Conservation (phyloP, 495 filamentous ascomycete genomes). For the Achaetomiella virescens region DNA sequence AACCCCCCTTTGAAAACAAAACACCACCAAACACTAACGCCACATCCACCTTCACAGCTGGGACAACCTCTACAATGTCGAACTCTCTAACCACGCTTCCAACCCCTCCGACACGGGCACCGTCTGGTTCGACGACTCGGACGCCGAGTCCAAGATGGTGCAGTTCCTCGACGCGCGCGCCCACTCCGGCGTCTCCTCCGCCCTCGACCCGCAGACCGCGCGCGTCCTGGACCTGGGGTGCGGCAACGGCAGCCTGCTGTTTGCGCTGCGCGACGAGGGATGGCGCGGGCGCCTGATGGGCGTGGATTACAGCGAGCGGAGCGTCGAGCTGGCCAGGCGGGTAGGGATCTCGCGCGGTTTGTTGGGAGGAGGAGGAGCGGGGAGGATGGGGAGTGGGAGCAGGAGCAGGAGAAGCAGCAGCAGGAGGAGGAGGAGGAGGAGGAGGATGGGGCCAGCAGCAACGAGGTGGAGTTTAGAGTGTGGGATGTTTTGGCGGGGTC, state of each 20-base stretch:
- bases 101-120: conserved; percentile 61
- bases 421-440: conserved; percentile 11
- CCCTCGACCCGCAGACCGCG: conserved; percentile 13
- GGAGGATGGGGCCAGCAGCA: not conserved
- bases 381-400: conserved; percentile 8
- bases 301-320: conserved; percentile 75
- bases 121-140: conserved; percentile 71
- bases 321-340: conserved; percentile 62
- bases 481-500: conserved; percentile 67
- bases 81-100: conserved; percentile 54
- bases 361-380: conserved; percentile 26
- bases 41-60: conserved; percentile 43
- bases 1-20: not conserved
- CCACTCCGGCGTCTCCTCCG: conserved; percentile 15
- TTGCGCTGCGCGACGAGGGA: conserved; percentile 56
- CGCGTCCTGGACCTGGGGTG: conserved; percentile 73
- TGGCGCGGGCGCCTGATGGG: conserved; percentile 65
- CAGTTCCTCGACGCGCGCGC: conserved; percentile 44
- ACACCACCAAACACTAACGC: not conserved
- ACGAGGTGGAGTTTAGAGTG: conserved; percentile 49
- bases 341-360: too few relatives aligned
- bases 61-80: conserved; percentile 58
- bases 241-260: conserved; percentile 86
- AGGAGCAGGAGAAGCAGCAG: conserved; percentile 14
- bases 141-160: conserved; percentile 57